Base-by-base conservation (phyloP, 768 basidiomycete genomes). In the Rhizopogon sp. region DNA sequence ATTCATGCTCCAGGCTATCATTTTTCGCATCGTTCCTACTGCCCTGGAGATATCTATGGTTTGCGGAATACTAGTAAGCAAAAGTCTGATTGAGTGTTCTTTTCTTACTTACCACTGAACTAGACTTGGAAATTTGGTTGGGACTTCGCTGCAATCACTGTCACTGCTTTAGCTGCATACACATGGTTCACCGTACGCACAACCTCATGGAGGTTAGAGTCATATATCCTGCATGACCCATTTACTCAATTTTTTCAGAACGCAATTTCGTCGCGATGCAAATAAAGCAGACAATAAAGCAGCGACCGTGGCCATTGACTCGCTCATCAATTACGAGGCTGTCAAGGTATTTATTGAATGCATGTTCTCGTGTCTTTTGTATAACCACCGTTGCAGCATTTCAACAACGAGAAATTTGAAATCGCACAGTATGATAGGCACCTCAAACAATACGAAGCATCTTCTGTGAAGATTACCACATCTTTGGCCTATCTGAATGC, bases 71-170 rank as follows among this genome's bases (percentile, higher is more conserved):
- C 71, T 99, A 71, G 95, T 94, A 62, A 22, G 88, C 69, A 39
- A 41, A 45, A 50, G 25, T 5, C 7, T 25, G 39, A 28, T 43
- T 8, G 14, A 17, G 13, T 22, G 16, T 39, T 0, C 47, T 29
- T 37, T 37, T 43, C 35, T 47, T 39, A 50, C 33, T 54, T 41
- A 58, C 49, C 29, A 8, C 52, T 33, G 50, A 31, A 14, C 20
- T 54, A 97, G 94, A 95, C 93, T 2, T 98, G 91, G 64, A 96
- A 98, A 66, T 99, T 97, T 64, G 97, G 97, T 8, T 93, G 89
- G 88, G 88, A 97, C 67, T 99, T 95, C 70, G 96, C 97, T 4
- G 92, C 89, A 2, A 84, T 98, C 43, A 98, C 95, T 0, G 78
- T 83, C 1, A 70, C 81, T 1, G 91, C 96, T 0, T 84, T 99